Conservation (phyloP, 225 moss, liverwort and hornwort genomes). For the Pseudoscleropodium purum region DNA sequence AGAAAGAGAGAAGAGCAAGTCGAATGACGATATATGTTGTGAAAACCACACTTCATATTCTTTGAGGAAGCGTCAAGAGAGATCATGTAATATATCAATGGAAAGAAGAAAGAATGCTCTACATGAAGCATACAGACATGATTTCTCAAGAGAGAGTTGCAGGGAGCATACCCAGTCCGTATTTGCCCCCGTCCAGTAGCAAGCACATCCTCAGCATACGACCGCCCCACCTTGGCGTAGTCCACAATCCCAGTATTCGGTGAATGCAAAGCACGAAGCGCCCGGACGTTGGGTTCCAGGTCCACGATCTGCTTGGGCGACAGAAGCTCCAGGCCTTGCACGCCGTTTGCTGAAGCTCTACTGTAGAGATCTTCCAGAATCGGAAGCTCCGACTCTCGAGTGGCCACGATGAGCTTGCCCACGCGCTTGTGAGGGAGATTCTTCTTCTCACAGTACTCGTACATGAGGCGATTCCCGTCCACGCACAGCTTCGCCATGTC, state of each 20-base stretch:
- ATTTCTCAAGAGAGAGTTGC: not conserved
- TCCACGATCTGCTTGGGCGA: conserved; percentile 50
- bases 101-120: not conserved
- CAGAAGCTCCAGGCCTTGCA: conserved; percentile 70
- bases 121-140: not conserved
- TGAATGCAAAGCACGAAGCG: conserved; percentile 67
- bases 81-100: not conserved
- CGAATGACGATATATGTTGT: not conserved
- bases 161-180: conserved; percentile 44
- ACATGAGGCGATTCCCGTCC: conserved; percentile 53
- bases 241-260: conserved; percentile 75
- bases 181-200: conserved; percentile 58
- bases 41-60: not conserved
- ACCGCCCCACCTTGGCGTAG: conserved; percentile 58
- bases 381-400: conserved; percentile 52
- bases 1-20: not conserved
- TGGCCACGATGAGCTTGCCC: conserved; percentile 77
- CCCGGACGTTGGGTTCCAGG: conserved; percentile 69
- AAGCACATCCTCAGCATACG: conserved; percentile 60
- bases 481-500: conserved; percentile 76
- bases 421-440: conserved; percentile 64
- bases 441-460: conserved; percentile 69
- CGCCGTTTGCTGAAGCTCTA: conserved; percentile 58
- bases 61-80: not conserved
- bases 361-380: conserved; percentile 54